Percentiles rank a stretch among this genome's conserved stretches.
Conservation (phyloP, 192 early-diverging fungal species). For the Mortierella hygrophila region DNA sequence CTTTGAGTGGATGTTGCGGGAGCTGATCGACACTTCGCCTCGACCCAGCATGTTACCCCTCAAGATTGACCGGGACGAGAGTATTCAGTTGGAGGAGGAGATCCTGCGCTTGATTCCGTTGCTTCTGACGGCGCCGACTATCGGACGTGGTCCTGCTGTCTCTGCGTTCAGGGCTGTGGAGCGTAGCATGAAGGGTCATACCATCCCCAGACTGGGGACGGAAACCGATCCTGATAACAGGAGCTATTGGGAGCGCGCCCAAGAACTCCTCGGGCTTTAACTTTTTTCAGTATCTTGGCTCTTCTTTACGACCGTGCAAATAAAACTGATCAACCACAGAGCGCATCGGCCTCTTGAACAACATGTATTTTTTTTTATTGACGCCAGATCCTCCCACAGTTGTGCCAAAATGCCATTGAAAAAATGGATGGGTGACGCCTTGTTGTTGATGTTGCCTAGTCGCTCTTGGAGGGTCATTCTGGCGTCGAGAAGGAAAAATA, state of each 20-base stretch:
- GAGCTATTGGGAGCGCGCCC: neutral
- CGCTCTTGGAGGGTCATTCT: too few relatives aligned
- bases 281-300: neutral
- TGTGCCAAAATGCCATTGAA: too few relatives aligned
- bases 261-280: neutral
- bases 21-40: neutral
- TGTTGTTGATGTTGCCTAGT: too few relatives aligned
- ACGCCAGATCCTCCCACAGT: neutral
- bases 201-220: neutral
- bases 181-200: neutral
- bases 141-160: conserved; percentile 21
- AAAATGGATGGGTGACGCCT: too few relatives aligned
- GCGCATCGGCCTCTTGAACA: too few relatives aligned
- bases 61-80: conserved; percentile 7
- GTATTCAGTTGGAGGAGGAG: conserved; percentile 23
- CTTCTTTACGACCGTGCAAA: neutral
- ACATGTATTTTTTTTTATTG: neutral
- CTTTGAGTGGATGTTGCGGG: conserved; percentile 41
- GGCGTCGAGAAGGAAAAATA: too few relatives aligned
- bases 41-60: neutral
- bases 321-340: too few relatives aligned
- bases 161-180: conserved; percentile 12
- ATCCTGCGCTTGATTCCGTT: conserved; percentile 22
- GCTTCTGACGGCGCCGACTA: conserved; percentile 20
- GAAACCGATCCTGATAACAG: neutral